Percentiles rank a stretch among this genome's conserved stretches.
Conservation (phyloP, 139 green algal genomes). For the Raphidocelis subcapitata region DNA sequence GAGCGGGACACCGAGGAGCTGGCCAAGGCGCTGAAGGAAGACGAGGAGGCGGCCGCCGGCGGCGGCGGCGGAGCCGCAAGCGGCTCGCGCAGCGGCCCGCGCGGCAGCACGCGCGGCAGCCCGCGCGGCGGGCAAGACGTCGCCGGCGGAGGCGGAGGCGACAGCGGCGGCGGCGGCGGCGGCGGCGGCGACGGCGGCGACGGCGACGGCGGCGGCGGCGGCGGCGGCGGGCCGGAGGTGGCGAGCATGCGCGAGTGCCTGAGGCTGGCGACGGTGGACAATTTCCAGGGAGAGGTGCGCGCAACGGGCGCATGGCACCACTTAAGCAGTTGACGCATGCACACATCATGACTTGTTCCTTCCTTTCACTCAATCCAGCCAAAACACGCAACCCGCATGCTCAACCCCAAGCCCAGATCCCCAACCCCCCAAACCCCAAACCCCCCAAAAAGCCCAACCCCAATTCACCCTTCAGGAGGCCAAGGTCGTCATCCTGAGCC, state of each 20-base stretch:
- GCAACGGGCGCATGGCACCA: too few relatives aligned
- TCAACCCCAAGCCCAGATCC: too few relatives aligned
- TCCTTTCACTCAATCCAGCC: too few relatives aligned
- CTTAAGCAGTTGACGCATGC: too few relatives aligned
- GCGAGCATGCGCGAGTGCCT: conserved; percentile 30
- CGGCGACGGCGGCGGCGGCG: neutral
- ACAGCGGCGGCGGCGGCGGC: neutral
- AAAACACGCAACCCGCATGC: too few relatives aligned
- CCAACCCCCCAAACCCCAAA: too few relatives aligned
- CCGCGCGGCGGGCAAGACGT: neutral
- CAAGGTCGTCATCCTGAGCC: conserved; percentile 60
- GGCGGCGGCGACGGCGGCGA: neutral
- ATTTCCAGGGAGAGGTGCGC: conserved; percentile 51
- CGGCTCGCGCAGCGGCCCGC: neutral
- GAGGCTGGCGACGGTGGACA: conserved; percentile 73
- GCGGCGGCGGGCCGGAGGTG: neutral
- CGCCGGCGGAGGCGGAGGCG: too few relatives aligned
- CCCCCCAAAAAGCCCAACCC: too few relatives aligned
- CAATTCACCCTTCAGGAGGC: too few relatives aligned
- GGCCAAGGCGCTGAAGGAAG: conserved; percentile 8
- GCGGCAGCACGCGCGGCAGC: neutral
- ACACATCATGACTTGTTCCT: too few relatives aligned
- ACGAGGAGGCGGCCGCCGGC: neutral
- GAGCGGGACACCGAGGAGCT: conserved; percentile 60
- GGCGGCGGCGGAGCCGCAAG: too few relatives aligned